These are phyloP conservation scores for Cephaloascus fragrans DNA, from an alignment of 805 yeast genomes.

Conservation along the genomic window DNA sequence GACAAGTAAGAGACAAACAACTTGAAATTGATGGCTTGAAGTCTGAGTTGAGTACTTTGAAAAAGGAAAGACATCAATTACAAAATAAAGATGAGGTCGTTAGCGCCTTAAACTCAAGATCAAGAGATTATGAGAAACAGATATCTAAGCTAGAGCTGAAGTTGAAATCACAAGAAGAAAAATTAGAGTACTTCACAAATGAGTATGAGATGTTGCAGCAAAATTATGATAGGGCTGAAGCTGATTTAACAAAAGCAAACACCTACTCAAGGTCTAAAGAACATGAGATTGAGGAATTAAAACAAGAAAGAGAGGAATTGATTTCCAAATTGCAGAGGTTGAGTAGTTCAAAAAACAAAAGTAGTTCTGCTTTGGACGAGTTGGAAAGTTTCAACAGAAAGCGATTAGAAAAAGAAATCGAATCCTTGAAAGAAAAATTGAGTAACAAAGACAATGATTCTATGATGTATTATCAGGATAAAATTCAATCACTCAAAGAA, in stretches of 20 bases:
- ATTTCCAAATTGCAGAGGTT: constrained; percentile 5
- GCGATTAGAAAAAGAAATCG: constrained; percentile 16
- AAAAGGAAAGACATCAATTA: too few species aligned
- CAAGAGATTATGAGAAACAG: too few species aligned
- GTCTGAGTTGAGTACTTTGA: too few species aligned
- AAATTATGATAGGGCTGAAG: constrained; percentile 10
- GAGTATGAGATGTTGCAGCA: constrained; percentile 16
- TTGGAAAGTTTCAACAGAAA: constrained; percentile 12
- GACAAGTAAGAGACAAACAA: too few species aligned
- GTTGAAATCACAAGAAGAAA: constrained; percentile 14
- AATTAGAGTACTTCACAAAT: constrained; percentile 16
- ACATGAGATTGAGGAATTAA: constrained; percentile 10
- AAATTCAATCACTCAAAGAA: not conserved
- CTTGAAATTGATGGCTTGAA: too few species aligned
- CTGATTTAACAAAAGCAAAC: constrained; percentile 14
- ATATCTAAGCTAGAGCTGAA: too few species aligned
- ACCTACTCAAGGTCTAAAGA: constrained; percentile 10
- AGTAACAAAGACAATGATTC: not conserved
- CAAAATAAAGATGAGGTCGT: too few species aligned
- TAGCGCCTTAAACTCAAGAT: too few species aligned
- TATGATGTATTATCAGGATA: not conserved
- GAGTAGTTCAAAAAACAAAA: constrained; percentile 1
- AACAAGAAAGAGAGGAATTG: constrained; percentile 14
- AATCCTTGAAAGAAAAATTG: not conserved
- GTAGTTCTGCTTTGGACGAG: constrained; percentile 13